Evolutionary conservation across 2,329 filamentous ascomycete genomes (phyloP).

Genomic region (Cladosporium cucumerinum): DNA sequence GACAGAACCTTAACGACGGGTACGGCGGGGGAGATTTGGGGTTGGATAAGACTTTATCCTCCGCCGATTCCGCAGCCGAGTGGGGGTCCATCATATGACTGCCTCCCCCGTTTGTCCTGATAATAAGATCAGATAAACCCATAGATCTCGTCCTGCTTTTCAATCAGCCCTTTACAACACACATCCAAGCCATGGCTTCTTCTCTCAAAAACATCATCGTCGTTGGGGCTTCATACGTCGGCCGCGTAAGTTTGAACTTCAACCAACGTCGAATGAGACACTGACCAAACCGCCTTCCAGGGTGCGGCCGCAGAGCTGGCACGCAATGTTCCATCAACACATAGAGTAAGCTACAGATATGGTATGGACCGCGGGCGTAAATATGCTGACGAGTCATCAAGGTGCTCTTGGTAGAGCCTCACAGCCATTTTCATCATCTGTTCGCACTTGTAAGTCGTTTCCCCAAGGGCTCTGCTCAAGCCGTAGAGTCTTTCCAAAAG

Average conservation of each 20-base stretch:
- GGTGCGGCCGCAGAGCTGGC: neutral
- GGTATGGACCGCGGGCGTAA: neutral
- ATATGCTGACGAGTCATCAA: conserved; percentile 17
- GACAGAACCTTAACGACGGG: neutral
- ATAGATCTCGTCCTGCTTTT: neutral
- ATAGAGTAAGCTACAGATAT: neutral
- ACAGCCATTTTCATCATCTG: conserved; percentile 24
- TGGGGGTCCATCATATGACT: neutral
- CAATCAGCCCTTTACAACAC: neutral
- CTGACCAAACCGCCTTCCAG: neutral
- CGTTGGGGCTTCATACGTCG: conserved; percentile 23
- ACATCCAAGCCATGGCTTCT: conserved; percentile 8
- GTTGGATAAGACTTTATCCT: neutral
- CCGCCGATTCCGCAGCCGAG: neutral
- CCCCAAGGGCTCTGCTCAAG: neutral
- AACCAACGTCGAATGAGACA: neutral
- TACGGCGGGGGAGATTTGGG: neutral
- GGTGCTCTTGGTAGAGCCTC: conserved; percentile 24
- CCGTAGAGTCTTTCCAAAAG: neutral
- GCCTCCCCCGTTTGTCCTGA: too few relatives aligned
- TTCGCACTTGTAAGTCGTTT: conserved; percentile 21
- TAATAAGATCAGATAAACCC: neutral
- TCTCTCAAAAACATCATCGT: conserved; percentile 23
- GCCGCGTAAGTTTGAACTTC: conserved; percentile 16
- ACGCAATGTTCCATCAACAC: neutral